Percentiles rank a stretch among this genome's conserved stretches.
Evolutionary conservation across 1,284 basidiomycete genomes (phyloP).

Genomic region (Boletus nobilissimus): DNA sequence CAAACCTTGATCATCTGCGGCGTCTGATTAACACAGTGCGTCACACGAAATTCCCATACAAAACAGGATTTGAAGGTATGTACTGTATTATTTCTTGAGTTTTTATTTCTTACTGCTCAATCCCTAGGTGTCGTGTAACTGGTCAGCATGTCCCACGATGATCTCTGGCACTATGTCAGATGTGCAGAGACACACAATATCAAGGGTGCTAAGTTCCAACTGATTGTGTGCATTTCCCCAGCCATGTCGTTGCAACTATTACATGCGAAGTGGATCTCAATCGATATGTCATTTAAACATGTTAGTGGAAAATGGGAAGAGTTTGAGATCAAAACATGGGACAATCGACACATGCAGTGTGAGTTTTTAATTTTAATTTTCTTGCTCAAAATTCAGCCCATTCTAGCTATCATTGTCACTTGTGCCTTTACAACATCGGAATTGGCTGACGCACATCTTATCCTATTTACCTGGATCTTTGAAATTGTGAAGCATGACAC

Average conservation of each 20-base stretch:
- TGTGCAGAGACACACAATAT: constrained; percentile 10
- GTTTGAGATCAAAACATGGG: constrained; percentile 25
- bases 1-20: constrained; percentile 39
- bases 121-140: background rate
- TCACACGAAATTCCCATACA: constrained; percentile 23
- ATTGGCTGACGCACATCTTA: constrained; percentile 3
- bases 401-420: constrained; percentile 9
- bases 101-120: background rate
- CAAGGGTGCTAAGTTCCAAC: background rate
- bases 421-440: constrained; percentile 12
- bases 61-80: constrained; percentile 40
- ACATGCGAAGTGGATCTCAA: constrained; percentile 1
- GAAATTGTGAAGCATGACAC: constrained; percentile 5
- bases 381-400: background rate
- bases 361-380: background rate
- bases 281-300: constrained; percentile 27
- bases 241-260: constrained; percentile 7
- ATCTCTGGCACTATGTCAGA: constrained; percentile 24
- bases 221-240: constrained; percentile 16
- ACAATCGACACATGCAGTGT: constrained; percentile 5
- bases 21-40: constrained; percentile 34
- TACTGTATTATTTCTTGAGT: too few relatives aligned
- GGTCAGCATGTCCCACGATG: background rate
- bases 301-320: constrained; percentile 19
- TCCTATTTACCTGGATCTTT: background rate